phyloP scores from a whole-genome alignment of 805 yeast genomes.

The Candida loeiensis region DNA sequence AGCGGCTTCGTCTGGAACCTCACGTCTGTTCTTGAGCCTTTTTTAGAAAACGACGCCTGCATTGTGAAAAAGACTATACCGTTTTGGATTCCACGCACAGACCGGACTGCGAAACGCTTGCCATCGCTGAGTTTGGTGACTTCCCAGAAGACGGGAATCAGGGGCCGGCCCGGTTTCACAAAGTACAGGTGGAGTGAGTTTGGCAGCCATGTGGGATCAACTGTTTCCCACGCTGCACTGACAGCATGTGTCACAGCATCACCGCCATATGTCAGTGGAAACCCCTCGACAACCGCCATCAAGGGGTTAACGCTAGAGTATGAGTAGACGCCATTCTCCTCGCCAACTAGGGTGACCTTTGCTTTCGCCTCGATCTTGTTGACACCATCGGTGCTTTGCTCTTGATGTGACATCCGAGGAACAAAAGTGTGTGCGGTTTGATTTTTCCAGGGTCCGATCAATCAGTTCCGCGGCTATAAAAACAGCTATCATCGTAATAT shows the following conservation, averaged over 20 bases:
- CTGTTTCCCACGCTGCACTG: slow-evolving; percentile 27
- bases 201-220: slow-evolving; percentile 20
- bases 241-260: slow-evolving; percentile 25
- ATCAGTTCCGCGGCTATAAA: too few relatives aligned
- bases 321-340: slow-evolving; percentile 11
- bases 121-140: slow-evolving; percentile 22
- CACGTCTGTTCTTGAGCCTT: not conserved
- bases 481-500: too few relatives aligned
- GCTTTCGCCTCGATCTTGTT: slow-evolving; percentile 12
- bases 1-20: slow-evolving; percentile 11
- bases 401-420: slow-evolving; percentile 6
- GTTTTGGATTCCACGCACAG: slow-evolving; percentile 22
- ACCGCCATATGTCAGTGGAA: slow-evolving; percentile 28
- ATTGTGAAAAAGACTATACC: slow-evolving; percentile 19
- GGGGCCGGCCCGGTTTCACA: slow-evolving; percentile 22
- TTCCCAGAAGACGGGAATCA: slow-evolving; percentile 23
- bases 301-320: slow-evolving; percentile 22
- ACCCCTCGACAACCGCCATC: slow-evolving; percentile 17
- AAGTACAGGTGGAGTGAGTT: slow-evolving; percentile 27
- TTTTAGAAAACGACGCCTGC: slow-evolving; percentile 18
- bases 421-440: not conserved
- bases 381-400: slow-evolving; percentile 3
- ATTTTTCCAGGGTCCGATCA: not conserved
- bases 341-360: slow-evolving; percentile 7
- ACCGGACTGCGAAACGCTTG: slow-evolving; percentile 21